Evolutionary conservation across 352 stramenopile species (phyloP).

Genomic region (Peronospora tabacina): DNA sequence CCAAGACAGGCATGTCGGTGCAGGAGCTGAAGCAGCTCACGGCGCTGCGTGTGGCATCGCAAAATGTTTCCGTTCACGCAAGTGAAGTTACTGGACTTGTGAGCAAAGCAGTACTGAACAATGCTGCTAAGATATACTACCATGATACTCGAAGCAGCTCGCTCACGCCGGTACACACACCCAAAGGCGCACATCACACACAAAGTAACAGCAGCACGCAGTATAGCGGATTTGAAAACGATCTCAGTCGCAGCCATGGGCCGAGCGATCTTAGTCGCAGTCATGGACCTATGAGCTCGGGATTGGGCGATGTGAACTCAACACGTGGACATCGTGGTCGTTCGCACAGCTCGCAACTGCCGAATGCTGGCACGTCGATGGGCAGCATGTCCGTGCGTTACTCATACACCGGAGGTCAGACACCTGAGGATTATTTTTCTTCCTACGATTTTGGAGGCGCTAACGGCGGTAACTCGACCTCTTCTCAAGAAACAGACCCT

Average conservation of each 20-base stretch:
- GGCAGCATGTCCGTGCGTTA: slow-evolving; percentile 48
- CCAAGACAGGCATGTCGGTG: slow-evolving; percentile 80
- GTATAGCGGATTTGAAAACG: slow-evolving; percentile 27
- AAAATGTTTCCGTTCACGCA: slow-evolving; percentile 52
- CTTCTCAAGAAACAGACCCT: slow-evolving; percentile 45
- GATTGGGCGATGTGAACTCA: slow-evolving; percentile 22
- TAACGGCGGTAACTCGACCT: slow-evolving; percentile 35
- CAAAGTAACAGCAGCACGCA: slow-evolving; percentile 29
- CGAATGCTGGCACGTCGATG: slow-evolving; percentile 25
- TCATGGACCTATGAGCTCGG: slow-evolving; percentile 24
- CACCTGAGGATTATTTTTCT: slow-evolving; percentile 48
- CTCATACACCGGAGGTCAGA: slow-evolving; percentile 51
- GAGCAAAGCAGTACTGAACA: slow-evolving; percentile 67
- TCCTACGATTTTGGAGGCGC: slow-evolving; percentile 31
- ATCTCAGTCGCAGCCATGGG: slow-evolving; percentile 26
- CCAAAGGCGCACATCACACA: slow-evolving; percentile 36
- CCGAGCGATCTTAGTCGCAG: slow-evolving; percentile 23
- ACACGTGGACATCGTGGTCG: slow-evolving; percentile 46
- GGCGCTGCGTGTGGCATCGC: slow-evolving; percentile 63
- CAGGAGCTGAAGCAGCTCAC: slow-evolving; percentile 84
- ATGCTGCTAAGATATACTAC: slow-evolving; percentile 74
- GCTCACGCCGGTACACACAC: slow-evolving; percentile 44
- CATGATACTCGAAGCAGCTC: slow-evolving; percentile 53
- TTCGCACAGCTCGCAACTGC: slow-evolving; percentile 44
- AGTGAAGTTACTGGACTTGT: slow-evolving; percentile 63